Evolutionary conservation across 2,329 filamentous ascomycete species (phyloP), one percentile per base, ranked within the genome.

Genomic region (Aspergillus arachidicola): DNA sequence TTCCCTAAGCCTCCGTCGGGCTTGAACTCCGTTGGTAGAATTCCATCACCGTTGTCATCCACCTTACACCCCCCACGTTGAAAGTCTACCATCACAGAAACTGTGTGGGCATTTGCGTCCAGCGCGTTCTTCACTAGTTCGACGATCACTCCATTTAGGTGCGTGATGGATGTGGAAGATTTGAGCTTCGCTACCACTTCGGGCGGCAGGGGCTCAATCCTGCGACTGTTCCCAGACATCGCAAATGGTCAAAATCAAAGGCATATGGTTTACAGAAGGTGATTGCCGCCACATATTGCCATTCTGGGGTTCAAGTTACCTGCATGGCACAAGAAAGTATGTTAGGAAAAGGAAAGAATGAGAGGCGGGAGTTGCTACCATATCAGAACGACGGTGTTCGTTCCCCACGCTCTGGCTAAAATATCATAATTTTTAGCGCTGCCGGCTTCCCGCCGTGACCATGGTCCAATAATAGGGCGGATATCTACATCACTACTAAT

Each of bases 41-140:
- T 96, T 0, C 95, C 95, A 19, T 81, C 61, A 1, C 95, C 95
- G 78, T 98, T 86, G 74, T 99, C 95, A 72, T 96, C 91, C 6
- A 97, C 85, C 0, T 84, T 83, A 76, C 94, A 97, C 68, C 86
- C 87, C 6, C 93, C 94, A 28, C 89, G 88, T 59, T 79, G 76
- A 73, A 92, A 93, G 78, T 97, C 91, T 26, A 97, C 81, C 1
- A 84, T 85, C 60, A 96, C 82, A 59, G 86, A 86, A 65, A 97
- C 79, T 60, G 84, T 90, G 38, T 82, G 84, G 19, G 94, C 89
- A 53, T 81, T 80, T 4, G 93, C 92, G 80, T 99, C 95, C 14
- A 99, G 83, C 0, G 93, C 87, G 75, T 99, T 99, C 75, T 90
- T 88, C 30, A 96, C 70, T 11, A 98, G 84, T 53, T 91, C 91